Evolutionary conservation across 2,329 filamentous ascomycete genomes (phyloP), one percentile per base, ranked within the genome.

Genomic region (Hypoxylon sp.): DNA sequence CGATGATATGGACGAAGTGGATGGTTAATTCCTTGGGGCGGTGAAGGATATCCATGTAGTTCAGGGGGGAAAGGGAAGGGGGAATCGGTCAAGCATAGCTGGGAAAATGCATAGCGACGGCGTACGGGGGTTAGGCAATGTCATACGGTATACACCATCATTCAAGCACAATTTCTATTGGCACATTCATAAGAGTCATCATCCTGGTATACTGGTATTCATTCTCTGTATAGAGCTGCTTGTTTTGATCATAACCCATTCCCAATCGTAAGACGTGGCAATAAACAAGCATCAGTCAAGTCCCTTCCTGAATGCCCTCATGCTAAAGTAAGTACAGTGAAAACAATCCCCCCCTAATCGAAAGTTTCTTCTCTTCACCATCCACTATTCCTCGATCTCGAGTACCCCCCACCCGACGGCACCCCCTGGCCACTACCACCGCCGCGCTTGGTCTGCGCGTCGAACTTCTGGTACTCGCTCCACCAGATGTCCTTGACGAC

Each of bases 381-480:
- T 10, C 50, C 55, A 10, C 15, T 19, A 17, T 65, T 66, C 19
- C 67, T 50, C 10, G 67, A 61, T 52, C 66, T 59, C 1, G 58
- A 65, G 32, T 54, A 62, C 1, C 68, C 66, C 2, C 61, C n/a
- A n/a, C n/a, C 48, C 15, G 65, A 65, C 11, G 62, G 48, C 24
- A 39, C 48, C 50, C 62, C 59, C 57, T 65, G 65, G 2, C 63
- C 56, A 5, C 59, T 59, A 3, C 62, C 59, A 22, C 66, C 34
- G 64, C 69, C 73, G 51, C 76, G 72, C 54, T 62, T 61, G 58
- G 77, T 77, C 76, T 82, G 80, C 66, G 80, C 80, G 71, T 87
- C 84, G 73, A 86, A 88, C 60, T 80, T 79, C 72, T 82, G 77
- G 72, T 88, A 89, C 75, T 89, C 87, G 59, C 76, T 74, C 69